Base-by-base conservation (phyloP, 2,329 filamentous ascomycete species). In the Hymenoscyphus occultus region DNA sequence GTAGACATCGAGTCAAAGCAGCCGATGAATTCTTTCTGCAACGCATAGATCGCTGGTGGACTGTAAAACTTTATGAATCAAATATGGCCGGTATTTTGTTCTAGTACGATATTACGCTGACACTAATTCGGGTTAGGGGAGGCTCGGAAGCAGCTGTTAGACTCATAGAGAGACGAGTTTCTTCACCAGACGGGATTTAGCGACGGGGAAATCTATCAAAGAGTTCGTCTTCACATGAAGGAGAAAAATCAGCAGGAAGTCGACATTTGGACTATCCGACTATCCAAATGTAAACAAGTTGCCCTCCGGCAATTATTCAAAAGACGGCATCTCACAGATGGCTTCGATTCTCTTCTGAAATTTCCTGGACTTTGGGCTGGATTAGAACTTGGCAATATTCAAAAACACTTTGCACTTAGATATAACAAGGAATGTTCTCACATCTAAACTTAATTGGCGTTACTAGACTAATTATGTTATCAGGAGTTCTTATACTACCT, bases 351-450 rank as follows among this genome's bases (percentile, higher is more conserved):
- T 9, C 28, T 61, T 10, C 28, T 58, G 19, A 14, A 31, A 6
- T 35, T 31, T 31, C 28, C 56, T 7, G 56, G 56, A 10, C 59
- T 61, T 51, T 61, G 59, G 59, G 59, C 5, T 3, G 40, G 59
- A 4, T 51, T 61, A 32, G 59, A 61, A 28, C 59, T 61, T 10
- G 59, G 59, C 13, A 61, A 61, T 51, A 61, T 61, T 7, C 59
- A 61, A 51, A 48, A 32, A 28, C 59, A 63, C 6, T 16, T 67
- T 16, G 65, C 63, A 54, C 19, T 65, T 16, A n/a, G 45, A 45
- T 65, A 56, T 39, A 39, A 67, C 22, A 60, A 67, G 56, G 65
- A 61, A 62, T 56, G 22, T 22, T n/a, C n/a, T n/a, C n/a, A n/a
- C n/a, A n/a, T n/a, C n/a, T n/a, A n/a, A n/a, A n/a, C n/a, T n/a